phyloP scores from a whole-genome alignment of 345 rosid species.

The Conringia planisiliqua region DNA sequence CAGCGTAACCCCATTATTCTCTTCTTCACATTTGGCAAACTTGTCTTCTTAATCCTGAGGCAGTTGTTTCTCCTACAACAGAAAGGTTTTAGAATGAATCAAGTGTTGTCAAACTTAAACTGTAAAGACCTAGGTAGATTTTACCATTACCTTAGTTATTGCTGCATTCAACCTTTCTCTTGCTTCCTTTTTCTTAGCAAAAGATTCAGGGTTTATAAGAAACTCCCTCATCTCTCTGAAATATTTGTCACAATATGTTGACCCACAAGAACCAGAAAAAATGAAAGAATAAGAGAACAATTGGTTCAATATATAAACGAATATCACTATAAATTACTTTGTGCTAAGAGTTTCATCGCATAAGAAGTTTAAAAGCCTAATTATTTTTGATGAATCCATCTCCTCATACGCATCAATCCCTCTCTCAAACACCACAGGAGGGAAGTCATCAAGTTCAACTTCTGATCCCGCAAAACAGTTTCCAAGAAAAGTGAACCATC shows the following conservation, averaged over 20 bases:
- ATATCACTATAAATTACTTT: constrained; percentile 39
- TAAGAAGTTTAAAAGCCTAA: constrained; percentile 55
- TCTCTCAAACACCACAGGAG: constrained; percentile 29
- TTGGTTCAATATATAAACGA: neutral
- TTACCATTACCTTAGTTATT: constrained; percentile 51
- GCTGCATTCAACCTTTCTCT: constrained; percentile 46
- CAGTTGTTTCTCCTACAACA: constrained; percentile 55
- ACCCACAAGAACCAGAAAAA: neutral
- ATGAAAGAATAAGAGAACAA: neutral
- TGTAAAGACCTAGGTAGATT: neutral
- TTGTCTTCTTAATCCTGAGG: constrained; percentile 52
- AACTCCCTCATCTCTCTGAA: constrained; percentile 46
- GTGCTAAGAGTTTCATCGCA: constrained; percentile 71
- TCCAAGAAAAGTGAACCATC: constrained; percentile 58
- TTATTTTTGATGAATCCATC: constrained; percentile 41
- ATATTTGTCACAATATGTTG: neutral
- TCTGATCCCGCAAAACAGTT: constrained; percentile 42
- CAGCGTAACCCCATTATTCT: no score
- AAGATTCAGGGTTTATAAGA: constrained; percentile 49
- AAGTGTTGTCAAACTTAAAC: neutral
- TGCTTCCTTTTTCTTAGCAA: constrained; percentile 47
- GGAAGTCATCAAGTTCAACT: constrained; percentile 33
- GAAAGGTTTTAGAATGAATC: neutral
- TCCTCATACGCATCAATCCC: constrained; percentile 45
- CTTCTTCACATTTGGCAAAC: no score